A percentile compares a stretch with the other conserved stretches of the same genome.
Evolutionary conservation across 106 monocot species (phyloP).

Genomic region (Phalaenopsis aphrodite): DNA sequence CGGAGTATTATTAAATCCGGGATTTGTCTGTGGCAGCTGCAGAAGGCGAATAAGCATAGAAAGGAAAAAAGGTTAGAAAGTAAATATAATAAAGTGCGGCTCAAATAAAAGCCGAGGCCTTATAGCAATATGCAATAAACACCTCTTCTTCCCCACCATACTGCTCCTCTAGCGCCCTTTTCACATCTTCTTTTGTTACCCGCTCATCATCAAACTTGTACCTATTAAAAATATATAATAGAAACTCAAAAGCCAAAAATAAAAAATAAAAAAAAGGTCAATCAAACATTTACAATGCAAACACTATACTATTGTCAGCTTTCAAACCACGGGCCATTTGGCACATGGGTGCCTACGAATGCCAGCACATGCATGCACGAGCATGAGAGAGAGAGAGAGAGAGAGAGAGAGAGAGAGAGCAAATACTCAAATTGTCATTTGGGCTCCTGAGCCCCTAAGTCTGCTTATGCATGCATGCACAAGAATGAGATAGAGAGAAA

Average conservation of each 20-base stretch:
- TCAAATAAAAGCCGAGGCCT: neutral
- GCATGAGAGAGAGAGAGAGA: neutral
- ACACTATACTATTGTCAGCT: neutral
- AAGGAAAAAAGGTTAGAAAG: neutral
- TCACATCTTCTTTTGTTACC: conserved; percentile 81
- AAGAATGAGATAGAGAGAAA: neutral
- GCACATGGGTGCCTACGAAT: neutral
- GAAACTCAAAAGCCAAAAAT: neutral
- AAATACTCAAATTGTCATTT: neutral
- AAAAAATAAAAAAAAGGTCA: neutral
- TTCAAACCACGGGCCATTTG: neutral
- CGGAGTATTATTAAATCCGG: conserved; percentile 73
- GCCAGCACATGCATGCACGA: neutral
- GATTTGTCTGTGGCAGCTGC: conserved; percentile 64
- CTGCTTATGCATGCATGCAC: neutral
- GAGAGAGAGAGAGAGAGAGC: too few relatives aligned
- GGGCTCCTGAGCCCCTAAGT: neutral
- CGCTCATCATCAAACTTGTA: conserved; percentile 94
- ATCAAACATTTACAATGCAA: neutral
- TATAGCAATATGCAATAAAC: neutral
- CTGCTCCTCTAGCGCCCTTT: conserved; percentile 82
- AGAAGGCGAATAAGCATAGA: conserved; percentile 2
- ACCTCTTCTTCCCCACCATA: conserved; percentile 97
- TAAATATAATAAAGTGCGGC: neutral
- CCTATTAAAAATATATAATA: conserved; percentile 26